Percentiles rank a stretch among this genome's conserved stretches.
Evolutionary conservation across 2,329 filamentous ascomycete species (phyloP).

Genomic region (Ophiostoma montium): DNA sequence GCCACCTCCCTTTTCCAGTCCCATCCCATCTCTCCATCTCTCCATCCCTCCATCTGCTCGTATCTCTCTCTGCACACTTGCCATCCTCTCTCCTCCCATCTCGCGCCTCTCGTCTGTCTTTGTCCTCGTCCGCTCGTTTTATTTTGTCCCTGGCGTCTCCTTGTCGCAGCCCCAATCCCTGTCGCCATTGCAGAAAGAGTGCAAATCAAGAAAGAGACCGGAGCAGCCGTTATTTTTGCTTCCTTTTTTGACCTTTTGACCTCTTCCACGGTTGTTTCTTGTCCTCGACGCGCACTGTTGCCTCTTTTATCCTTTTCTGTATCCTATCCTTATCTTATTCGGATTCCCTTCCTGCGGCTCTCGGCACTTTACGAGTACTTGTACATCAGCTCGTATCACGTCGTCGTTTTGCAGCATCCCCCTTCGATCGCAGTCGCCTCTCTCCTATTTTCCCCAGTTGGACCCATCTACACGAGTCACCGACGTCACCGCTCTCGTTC

Average conservation of each 20-base stretch:
- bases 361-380: no score
- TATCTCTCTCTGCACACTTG: neutral
- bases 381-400: no score
- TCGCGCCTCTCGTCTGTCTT: neutral
- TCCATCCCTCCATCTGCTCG: neutral
- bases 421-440: no score
- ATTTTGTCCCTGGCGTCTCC: neutral
- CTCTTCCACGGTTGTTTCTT: no score
- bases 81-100: neutral
- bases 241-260: no score
- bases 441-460: no score
- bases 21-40: neutral
- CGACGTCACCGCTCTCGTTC: no score
- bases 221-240: neutral
- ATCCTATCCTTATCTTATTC: neutral
- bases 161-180: neutral
- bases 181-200: neutral
- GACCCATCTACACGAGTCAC: no score
- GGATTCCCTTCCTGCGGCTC: neutral
- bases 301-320: neutral
- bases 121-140: conserved; percentile 3
- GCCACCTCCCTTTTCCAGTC: neutral
- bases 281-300: no score
- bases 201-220: neutral
- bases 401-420: no score